A percentile compares a stretch with the other conserved stretches of the same genome.
phyloP scores from a whole-genome alignment of 2,329 filamentous ascomycete species.

The Domatiomyces catenatus region DNA sequence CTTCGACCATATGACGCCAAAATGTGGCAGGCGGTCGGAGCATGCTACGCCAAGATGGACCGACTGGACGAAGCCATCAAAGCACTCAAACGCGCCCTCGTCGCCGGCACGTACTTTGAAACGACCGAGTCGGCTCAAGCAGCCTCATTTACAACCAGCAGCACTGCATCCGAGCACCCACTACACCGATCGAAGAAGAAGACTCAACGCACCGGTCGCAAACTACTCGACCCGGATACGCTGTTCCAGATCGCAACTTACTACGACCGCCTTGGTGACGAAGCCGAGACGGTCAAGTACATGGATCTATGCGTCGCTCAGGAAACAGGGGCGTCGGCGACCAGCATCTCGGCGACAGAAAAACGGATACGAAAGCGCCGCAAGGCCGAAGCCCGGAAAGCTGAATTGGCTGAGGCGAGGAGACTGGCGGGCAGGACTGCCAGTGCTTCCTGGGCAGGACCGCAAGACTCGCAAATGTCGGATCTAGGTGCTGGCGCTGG shows the following conservation, averaged over 20 bases:
- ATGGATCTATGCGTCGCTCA: constrained; percentile 94
- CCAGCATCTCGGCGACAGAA: constrained; percentile 9
- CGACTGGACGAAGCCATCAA: constrained; percentile 83
- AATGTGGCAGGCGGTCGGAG: constrained; percentile 95
- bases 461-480: not conserved
- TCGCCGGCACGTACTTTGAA: constrained; percentile 77
- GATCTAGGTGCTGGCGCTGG: constrained; percentile 19
- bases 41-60: constrained; percentile 79
- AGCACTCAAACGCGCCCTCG: constrained; percentile 77
- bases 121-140: constrained; percentile 32
- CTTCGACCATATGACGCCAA: constrained; percentile 93
- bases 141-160: constrained; percentile 3
- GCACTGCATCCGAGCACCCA: not conserved
- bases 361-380: constrained; percentile 8
- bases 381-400: constrained; percentile 6
- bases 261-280: constrained; percentile 64
- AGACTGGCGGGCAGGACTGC: constrained; percentile 2
- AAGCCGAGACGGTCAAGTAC: constrained; percentile 67
- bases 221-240: constrained; percentile 72
- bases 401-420: constrained; percentile 7
- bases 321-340: constrained; percentile 54
- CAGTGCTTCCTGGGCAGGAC: constrained; percentile 2
- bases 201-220: constrained; percentile 19
- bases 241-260: constrained; percentile 78
- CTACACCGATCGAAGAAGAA: constrained; percentile 4